Conservation (phyloP, 2,329 filamentous ascomycete genomes). For the Trichocomaceae sp. region DNA sequence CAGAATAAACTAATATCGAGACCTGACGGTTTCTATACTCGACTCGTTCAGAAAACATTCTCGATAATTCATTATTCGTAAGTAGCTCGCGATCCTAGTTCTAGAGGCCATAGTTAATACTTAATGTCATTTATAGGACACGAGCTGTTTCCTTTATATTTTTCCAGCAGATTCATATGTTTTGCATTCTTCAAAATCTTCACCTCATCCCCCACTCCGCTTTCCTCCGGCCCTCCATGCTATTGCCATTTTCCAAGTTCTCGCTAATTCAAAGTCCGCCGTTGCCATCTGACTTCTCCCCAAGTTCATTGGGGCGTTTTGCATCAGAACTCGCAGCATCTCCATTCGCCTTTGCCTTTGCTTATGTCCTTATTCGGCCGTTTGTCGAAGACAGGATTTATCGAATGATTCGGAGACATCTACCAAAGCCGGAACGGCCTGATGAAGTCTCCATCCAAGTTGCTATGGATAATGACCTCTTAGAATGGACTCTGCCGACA, state of each 20-base stretch:
- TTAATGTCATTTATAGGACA: constrained; percentile 21
- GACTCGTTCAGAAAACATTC: neutral
- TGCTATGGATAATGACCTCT: constrained; percentile 37
- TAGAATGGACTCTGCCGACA: constrained; percentile 38
- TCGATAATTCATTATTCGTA: constrained; percentile 8
- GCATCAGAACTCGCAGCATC: constrained; percentile 24
- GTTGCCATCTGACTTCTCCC: constrained; percentile 25
- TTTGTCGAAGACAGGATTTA: constrained; percentile 36
- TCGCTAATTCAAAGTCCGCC: constrained; percentile 31
- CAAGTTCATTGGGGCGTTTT: constrained; percentile 22
- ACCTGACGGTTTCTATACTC: constrained; percentile 16
- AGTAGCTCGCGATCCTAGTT: neutral
- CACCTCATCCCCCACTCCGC: constrained; percentile 31
- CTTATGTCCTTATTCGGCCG: constrained; percentile 33
- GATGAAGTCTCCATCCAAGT: constrained; percentile 38
- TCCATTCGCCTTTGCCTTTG: constrained; percentile 31
- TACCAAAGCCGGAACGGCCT: constrained; percentile 37
- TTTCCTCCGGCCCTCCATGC: constrained; percentile 25
- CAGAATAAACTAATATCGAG: constrained; percentile 18
- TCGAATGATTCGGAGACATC: constrained; percentile 32
- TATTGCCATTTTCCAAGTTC: constrained; percentile 32
- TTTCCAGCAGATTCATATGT: constrained; percentile 38
- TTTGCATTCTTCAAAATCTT: constrained; percentile 38
- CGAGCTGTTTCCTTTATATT: constrained; percentile 31
- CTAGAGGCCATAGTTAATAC: constrained; percentile 15